phyloP scores from a whole-genome alignment of 805 yeast species.

The Ogataea henricii region DNA sequence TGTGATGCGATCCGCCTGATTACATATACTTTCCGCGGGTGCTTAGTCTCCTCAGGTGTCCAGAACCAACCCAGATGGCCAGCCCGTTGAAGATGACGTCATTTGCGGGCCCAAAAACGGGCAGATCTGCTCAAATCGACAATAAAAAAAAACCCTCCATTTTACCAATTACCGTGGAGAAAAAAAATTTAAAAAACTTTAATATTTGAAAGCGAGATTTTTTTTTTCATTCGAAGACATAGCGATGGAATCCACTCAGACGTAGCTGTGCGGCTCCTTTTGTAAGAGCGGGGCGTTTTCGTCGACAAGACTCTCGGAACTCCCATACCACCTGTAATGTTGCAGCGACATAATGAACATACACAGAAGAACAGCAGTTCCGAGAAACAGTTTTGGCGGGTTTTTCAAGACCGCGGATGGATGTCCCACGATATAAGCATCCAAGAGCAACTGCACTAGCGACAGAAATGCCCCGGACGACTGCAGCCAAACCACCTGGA shows the following conservation, averaged over 20 bases:
- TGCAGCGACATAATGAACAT: conserved; percentile 24
- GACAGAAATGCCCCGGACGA: conserved; percentile 24
- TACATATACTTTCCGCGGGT: too few species aligned
- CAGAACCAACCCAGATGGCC: too few species aligned
- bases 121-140: too few species aligned
- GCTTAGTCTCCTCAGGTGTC: too few species aligned
- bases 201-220: background rate
- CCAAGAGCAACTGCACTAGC: conserved; percentile 20
- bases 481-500: conserved; percentile 24
- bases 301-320: background rate
- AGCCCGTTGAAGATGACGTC: too few species aligned
- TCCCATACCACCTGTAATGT: conserved; percentile 25
- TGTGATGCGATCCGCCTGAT: too few species aligned
- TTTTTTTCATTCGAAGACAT: background rate
- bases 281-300: conserved; percentile 1
- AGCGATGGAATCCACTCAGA: background rate
- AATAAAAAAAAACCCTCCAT: too few species aligned
- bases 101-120: too few species aligned
- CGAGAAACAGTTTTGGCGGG: conserved; percentile 25
- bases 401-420: conserved; percentile 18
- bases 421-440: conserved; percentile 17
- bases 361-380: conserved; percentile 20
- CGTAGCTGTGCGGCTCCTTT: background rate
- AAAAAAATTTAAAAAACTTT: too few species aligned
- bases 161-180: too few species aligned